Evolutionary conservation across 352 stramenopile genomes (phyloP), one percentile per base, ranked within the genome.

Genomic region (Pythium coloratum): DNA sequence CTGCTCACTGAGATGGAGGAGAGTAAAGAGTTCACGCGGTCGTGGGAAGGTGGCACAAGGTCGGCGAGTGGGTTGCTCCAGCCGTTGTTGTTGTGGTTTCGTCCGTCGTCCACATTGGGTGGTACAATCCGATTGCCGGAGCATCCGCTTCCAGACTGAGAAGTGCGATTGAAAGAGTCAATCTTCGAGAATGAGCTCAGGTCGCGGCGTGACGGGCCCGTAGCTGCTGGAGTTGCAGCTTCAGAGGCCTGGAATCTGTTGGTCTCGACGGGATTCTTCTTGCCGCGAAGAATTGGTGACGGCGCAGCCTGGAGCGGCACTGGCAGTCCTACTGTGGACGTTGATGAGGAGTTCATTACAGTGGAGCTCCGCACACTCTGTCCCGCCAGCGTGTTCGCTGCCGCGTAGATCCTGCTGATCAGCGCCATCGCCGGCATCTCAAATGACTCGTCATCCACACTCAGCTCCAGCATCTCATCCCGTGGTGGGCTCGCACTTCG

Each of bases 1-100:
- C 36, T 62, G 50, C 55, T 70, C 18, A 55, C 50, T 13, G 69
- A 75, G 6, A 75, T 36, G 1, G 69, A 76, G 6, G 70, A 70
- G 6, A 76, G 61, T 28, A 76, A 28, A 42, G 60, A 24, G 33
- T 83, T 87, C 5, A 84, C 70, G 5, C 76, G 70, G 62, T 74
- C 64, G 59, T 56, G 70, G 50, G 75, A 81, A 32, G 70, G 40
- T 7, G 56, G 59, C 24, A 75, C 66, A 40, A 86, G 77, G 50
- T 79, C 78, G 0, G 76, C 69, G 10, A 88, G 68, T 47, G 80
- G 76, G 26, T 88, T 79, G 26, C 6, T 16, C 76, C 64, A 64
- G 67, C 66, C 12, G 50, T 42, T 4, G 67, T 68, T 9, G 59
- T 57, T 58, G 24, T 33, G 26, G 40, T 26, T 58, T 42, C 16